phyloP scores from a whole-genome alignment of 2,329 filamentous ascomycete species.

The Diaporthe citri region DNA sequence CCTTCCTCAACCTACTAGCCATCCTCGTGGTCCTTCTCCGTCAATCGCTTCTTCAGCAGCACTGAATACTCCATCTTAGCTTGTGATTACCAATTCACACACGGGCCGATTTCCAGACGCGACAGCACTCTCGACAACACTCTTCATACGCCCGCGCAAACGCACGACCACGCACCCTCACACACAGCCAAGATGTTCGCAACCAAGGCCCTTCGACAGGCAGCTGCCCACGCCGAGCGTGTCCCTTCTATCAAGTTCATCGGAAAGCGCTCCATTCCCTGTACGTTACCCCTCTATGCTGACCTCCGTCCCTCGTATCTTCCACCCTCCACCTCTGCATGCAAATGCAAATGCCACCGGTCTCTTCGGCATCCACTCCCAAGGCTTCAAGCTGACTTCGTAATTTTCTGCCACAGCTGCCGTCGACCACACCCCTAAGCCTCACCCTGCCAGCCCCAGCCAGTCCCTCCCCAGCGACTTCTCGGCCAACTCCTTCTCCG shows the following conservation, averaged over 20 bases:
- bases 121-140: background rate
- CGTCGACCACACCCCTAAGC: slow-evolving; percentile 79
- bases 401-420: slow-evolving; percentile 61
- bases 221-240: slow-evolving; percentile 70
- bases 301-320: no score
- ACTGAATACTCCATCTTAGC: background rate
- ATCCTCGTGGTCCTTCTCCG: background rate
- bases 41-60: background rate
- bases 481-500: slow-evolving; percentile 73
- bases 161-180: background rate
- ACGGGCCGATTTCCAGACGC: background rate
- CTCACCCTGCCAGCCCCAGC: slow-evolving; percentile 79
- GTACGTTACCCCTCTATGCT: slow-evolving; percentile 54
- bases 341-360: no score
- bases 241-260: slow-evolving; percentile 73
- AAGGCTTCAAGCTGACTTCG: background rate
- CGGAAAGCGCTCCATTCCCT: slow-evolving; percentile 69
- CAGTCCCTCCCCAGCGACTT: slow-evolving; percentile 71
- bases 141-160: background rate
- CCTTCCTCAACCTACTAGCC: background rate
- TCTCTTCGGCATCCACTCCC: background rate
- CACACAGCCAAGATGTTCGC: slow-evolving; percentile 62
- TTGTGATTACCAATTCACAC: slow-evolving; percentile 10
- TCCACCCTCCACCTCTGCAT: background rate
- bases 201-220: slow-evolving; percentile 69